Percentiles rank a stretch among this genome's conserved stretches.
phyloP scores from a whole-genome alignment of 2,329 filamentous ascomycete genomes.

The Penicillium sp. region DNA sequence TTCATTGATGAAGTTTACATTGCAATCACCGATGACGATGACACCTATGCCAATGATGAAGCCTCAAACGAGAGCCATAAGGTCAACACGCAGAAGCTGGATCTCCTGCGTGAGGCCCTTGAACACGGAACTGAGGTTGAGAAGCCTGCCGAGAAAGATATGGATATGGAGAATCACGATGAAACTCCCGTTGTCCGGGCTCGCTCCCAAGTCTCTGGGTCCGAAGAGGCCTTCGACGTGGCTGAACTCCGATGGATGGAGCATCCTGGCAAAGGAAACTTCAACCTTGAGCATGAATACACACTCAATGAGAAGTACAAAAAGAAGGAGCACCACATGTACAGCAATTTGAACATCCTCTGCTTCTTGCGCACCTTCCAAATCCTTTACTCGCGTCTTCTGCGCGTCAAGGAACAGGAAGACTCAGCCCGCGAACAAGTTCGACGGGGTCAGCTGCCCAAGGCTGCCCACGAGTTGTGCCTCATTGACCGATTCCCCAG shows the following conservation, averaged over 20 bases:
- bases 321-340: slow-evolving; percentile 82
- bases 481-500: slow-evolving; percentile 73
- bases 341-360: slow-evolving; percentile 85
- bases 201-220: slow-evolving; percentile 45
- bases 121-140: slow-evolving; percentile 65
- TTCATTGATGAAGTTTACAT: slow-evolving; percentile 68
- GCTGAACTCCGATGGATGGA: slow-evolving; percentile 58
- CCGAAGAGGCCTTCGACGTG: slow-evolving; percentile 55
- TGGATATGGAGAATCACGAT: slow-evolving; percentile 76
- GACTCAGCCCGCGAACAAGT: slow-evolving; percentile 72
- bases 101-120: slow-evolving; percentile 79
- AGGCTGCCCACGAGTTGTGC: slow-evolving; percentile 79
- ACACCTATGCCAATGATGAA: slow-evolving; percentile 74
- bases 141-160: slow-evolving; percentile 76
- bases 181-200: slow-evolving; percentile 73
- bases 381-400: slow-evolving; percentile 80
- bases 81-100: slow-evolving; percentile 68
- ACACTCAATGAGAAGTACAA: slow-evolving; percentile 75
- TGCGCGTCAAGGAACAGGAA: slow-evolving; percentile 78
- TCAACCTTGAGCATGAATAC: slow-evolving; percentile 65
- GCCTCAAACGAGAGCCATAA: slow-evolving; percentile 69
- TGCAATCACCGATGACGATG: slow-evolving; percentile 71
- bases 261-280: slow-evolving; percentile 56
- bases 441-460: slow-evolving; percentile 67
- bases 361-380: slow-evolving; percentile 95